Evolutionary conservation across 768 basidiomycete genomes (phyloP), one percentile per base, ranked within the genome.

Genomic region (Phlegmacium glaucopus): DNA sequence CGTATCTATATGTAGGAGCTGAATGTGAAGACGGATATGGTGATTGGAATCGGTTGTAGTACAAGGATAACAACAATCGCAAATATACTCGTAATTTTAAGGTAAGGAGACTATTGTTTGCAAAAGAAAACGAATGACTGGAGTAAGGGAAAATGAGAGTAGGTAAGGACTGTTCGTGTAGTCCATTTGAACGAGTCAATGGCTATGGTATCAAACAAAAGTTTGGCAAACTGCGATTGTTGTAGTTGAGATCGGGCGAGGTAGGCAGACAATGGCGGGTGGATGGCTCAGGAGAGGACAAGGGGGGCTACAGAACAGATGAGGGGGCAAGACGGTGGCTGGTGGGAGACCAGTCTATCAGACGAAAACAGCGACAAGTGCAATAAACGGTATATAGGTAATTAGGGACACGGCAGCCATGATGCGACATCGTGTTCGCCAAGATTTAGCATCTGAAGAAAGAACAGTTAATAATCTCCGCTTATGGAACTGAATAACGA

Each of bases 381-480:
- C 70, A 62, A 90, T 83, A 64, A 90, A 87, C 11, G 88, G 88
- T 51, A 89, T 70, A 63, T 90, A 90, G 16, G 86, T 88, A 62
- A 89, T 60, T 30, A 89, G 54, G 34, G 87, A 86, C 37, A 88
- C 62, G 32, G 62, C 72, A 28, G 80, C 70, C 85, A 88, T 83
- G 53, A 87, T 67, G 37, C 88, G 85, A 70, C 87, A 90, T 42
- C 88, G 81, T 47, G 69, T 71, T 44, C 87, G 80, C 88, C 88
- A 90, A 29, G 78, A 76, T 57, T 71, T 77, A 9, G 87, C 84
- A 62, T 90, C 88, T 90, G 43, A 39, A 42, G 10, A 49, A 45
- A 7, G 43, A 41, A 17, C 39, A 12, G 22, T 36, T 15, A 38
- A 34, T 25, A 44, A 6, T 11, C 29, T 27, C 16, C 27, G 12